These are phyloP conservation scores for Paracoccidioides lutzii DNA, from an alignment of 2,329 filamentous ascomycete genomes.

Conservation along the genomic window DNA sequence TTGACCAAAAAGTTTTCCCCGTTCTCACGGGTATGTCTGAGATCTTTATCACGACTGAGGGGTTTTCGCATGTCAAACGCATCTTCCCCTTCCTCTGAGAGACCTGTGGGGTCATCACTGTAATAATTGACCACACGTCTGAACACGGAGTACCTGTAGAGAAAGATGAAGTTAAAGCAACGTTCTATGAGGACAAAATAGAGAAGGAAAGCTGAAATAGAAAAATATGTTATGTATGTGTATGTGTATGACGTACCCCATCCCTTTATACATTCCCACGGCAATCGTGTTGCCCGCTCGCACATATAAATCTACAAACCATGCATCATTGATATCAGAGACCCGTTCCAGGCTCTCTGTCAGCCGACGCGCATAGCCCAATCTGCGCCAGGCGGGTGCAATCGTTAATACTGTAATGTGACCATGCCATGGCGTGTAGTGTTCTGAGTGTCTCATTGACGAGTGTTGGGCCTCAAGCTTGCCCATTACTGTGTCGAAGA, in stretches of 20 bases:
- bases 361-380: constrained; percentile 75
- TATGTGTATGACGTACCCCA: constrained; percentile 48
- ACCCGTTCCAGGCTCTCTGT: constrained; percentile 69
- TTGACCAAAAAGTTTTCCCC: constrained; percentile 67
- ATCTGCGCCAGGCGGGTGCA: constrained; percentile 68
- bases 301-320: constrained; percentile 95
- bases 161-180: not conserved
- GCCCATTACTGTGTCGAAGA: constrained; percentile 61
- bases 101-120: constrained; percentile 61
- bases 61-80: constrained; percentile 96
- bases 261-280: constrained; percentile 73
- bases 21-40: constrained; percentile 64
- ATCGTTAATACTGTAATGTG: constrained; percentile 95
- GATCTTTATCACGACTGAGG: constrained; percentile 63
- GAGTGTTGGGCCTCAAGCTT: constrained; percentile 83
- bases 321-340: constrained; percentile 69
- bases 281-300: constrained; percentile 77
- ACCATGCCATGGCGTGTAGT: constrained; percentile 98
- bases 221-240: not conserved
- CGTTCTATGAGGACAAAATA: not conserved
- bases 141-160: constrained; percentile 61
- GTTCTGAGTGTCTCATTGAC: constrained; percentile 59
- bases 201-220: not conserved
- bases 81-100: constrained; percentile 54
- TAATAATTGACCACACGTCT: constrained; percentile 86